A percentile compares a stretch with the other conserved stretches of the same genome.
phyloP scores from a whole-genome alignment of 2,329 filamentous ascomycete species.

The Dothideomycetidae sp. region DNA sequence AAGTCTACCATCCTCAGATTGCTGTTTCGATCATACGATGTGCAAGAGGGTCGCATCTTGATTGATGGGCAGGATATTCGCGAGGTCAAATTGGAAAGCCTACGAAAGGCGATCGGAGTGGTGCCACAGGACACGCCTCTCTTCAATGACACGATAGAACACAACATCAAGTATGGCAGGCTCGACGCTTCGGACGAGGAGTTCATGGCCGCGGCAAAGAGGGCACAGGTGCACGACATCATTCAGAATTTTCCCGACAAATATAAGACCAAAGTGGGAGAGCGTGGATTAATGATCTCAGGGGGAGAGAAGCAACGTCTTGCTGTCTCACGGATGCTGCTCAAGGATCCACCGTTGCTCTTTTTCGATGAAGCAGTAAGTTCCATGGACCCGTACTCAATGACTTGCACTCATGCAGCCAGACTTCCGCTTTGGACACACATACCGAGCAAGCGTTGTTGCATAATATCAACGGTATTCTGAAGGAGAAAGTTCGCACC shows the following conservation, averaged over 20 bases:
- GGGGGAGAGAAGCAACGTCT: slow-evolving; percentile 85
- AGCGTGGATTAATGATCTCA: slow-evolving; percentile 92
- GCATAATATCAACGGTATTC: slow-evolving; percentile 81
- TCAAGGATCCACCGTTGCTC: slow-evolving; percentile 78
- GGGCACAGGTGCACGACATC: slow-evolving; percentile 74
- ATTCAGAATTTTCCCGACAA: slow-evolving; percentile 71
- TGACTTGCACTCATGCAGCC: too few relatives aligned
- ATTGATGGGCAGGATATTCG: slow-evolving; percentile 90
- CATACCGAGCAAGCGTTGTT: slow-evolving; percentile 86
- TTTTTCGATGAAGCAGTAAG: slow-evolving; percentile 84
- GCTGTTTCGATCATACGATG: slow-evolving; percentile 89
- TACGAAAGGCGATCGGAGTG: slow-evolving; percentile 78
- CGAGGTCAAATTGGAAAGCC: slow-evolving; percentile 64
- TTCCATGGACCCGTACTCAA: too few relatives aligned
- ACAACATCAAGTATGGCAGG: slow-evolving; percentile 89
- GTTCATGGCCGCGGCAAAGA: slow-evolving; percentile 62
- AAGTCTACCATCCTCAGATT: slow-evolving; percentile 88
- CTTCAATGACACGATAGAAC: slow-evolving; percentile 91
- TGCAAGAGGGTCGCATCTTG: slow-evolving; percentile 67
- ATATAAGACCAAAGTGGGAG: slow-evolving; percentile 81
- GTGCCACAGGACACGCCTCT: slow-evolving; percentile 94
- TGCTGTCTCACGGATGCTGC: slow-evolving; percentile 65
- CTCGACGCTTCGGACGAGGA: slow-evolving; percentile 60
- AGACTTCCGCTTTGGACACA: slow-evolving; percentile 78
- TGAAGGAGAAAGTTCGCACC: slow-evolving; percentile 75